Evolutionary conservation across 352 stramenopile species (phyloP).

Genomic region (Globisporangium camurandrum): DNA sequence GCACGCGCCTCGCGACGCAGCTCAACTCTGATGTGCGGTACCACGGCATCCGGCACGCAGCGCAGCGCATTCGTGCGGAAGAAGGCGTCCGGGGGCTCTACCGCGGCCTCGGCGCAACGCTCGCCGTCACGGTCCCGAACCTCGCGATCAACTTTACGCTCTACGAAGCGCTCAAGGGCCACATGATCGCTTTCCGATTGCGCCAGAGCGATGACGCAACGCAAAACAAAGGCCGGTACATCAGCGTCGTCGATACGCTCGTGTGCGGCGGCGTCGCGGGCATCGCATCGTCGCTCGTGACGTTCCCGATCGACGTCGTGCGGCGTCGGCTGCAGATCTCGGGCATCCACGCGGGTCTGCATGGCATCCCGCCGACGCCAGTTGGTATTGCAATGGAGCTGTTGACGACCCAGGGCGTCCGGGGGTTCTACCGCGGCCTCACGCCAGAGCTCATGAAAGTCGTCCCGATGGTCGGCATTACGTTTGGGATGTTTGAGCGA

Average conservation of each 20-base stretch:
- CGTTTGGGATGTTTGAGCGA: constrained; percentile 93
- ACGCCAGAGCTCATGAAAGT: constrained; percentile 96
- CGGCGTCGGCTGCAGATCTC: constrained; percentile 93
- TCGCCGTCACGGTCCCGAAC: constrained; percentile 94
- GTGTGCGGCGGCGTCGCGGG: constrained; percentile 87
- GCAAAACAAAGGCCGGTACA: constrained; percentile 13
- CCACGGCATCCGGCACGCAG: constrained; percentile 89
- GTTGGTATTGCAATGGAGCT: constrained; percentile 69
- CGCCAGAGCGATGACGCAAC: constrained; percentile 20
- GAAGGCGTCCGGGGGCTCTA: constrained; percentile 91
- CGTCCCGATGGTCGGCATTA: constrained; percentile 95
- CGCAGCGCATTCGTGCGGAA: constrained; percentile 86
- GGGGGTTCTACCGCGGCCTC: constrained; percentile 85
- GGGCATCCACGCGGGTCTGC: constrained; percentile 58
- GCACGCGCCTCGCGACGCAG: constrained; percentile 92
- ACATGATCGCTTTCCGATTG: constrained; percentile 68
- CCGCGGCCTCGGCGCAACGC: constrained; percentile 87
- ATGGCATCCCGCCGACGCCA: constrained; percentile 65
- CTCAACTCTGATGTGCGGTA: constrained; percentile 86
- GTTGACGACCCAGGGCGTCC: constrained; percentile 56
- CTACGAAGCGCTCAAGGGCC: constrained; percentile 92
- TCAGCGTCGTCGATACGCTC: constrained; percentile 82
- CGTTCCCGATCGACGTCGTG: constrained; percentile 94
- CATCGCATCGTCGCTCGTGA: constrained; percentile 89
- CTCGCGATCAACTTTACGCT: constrained; percentile 95